Base-by-base conservation (phyloP, 345 rosid genomes). In the Dipteronia dyeriana region DNA sequence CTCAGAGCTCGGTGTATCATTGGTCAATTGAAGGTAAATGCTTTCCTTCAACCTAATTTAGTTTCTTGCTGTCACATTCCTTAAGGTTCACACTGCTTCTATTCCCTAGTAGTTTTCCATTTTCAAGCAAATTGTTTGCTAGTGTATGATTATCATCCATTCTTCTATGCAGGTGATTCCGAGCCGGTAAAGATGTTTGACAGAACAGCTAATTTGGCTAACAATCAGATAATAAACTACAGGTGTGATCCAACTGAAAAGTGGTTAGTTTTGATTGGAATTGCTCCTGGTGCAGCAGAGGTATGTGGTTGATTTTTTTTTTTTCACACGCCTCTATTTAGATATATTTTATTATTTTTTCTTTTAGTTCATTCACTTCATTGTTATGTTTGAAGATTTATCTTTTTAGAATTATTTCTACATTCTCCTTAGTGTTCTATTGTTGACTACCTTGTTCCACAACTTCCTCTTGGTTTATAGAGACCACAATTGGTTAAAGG, bases 101-200 rank as follows among this genome's bases (percentile, higher is more conserved):
- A 16, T 65, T 68, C 56, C 20, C 17, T 73, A 66, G 74, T 43
- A 23, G 14, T 70, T 69, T 38, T 45, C 51, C 25, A 45, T 13
- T 34, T 69, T 39, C 47, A 23, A 60, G 29, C 41, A 45, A 71
- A 29, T 41, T 79, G 39, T 75, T 63, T 49, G 11, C 45, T 69
- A 26, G 62, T 5, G 9, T 65, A 47, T 74, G 76, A 41, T 65
- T 60, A 77, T 82, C 45, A 61, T 17, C 38, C 22, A 29, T 14
- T 71, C 60, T 11, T 41, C 14, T 49, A 34, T 78, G 69, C 85
- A 97, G 99, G 97, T 84, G 99, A 97, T 71, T 89, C 97, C 74
- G 99, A 92, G 78, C 99, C 99, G 75, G 88, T 87, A 68, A 97
- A 97, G 88, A 85, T 94, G 94, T 97, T 97, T 78, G 99, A 97